Evolutionary conservation across 768 basidiomycete genomes (phyloP).

Genomic region (Xerocomellus intermedius): DNA sequence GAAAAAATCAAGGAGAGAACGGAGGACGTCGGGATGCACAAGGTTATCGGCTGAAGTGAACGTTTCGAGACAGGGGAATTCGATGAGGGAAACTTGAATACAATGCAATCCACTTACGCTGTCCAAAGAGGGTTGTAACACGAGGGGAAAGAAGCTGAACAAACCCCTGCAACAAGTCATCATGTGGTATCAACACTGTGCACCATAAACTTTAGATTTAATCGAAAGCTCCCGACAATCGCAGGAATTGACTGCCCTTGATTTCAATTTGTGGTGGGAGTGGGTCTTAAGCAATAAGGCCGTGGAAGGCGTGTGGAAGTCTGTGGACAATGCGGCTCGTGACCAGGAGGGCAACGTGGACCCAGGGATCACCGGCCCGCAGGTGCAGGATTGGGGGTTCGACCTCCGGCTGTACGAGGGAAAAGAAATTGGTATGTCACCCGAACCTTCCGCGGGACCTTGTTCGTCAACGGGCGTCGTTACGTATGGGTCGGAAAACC

Average conservation of each 20-base stretch:
- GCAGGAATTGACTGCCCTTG: conserved; percentile 10
- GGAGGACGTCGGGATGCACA: not conserved
- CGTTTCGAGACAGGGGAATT: not conserved
- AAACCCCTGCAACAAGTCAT: not conserved
- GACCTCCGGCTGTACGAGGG: not conserved
- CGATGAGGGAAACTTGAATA: not conserved
- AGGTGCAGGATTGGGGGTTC: not conserved
- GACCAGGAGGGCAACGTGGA: not conserved
- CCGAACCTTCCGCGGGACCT: not conserved
- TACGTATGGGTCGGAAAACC: not conserved
- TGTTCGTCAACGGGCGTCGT: not conserved
- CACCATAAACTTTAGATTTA: conserved; percentile 14
- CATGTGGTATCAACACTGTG: conserved; percentile 1
- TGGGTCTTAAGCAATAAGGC: not conserved
- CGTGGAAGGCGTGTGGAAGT: not conserved
- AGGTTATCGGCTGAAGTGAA: conserved; percentile 3
- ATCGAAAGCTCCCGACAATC: conserved; percentile 7
- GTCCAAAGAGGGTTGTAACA: conserved; percentile 2
- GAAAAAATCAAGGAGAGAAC: not conserved
- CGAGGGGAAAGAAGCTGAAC: conserved; percentile 1
- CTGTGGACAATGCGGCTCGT: not conserved
- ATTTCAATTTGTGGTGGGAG: not conserved
- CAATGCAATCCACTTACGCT: conserved; percentile 4
- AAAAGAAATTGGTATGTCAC: not conserved
- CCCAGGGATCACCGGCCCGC: not conserved